phyloP scores from a whole-genome alignment of 2,329 filamentous ascomycete genomes.

The Talaromyces sp. region DNA sequence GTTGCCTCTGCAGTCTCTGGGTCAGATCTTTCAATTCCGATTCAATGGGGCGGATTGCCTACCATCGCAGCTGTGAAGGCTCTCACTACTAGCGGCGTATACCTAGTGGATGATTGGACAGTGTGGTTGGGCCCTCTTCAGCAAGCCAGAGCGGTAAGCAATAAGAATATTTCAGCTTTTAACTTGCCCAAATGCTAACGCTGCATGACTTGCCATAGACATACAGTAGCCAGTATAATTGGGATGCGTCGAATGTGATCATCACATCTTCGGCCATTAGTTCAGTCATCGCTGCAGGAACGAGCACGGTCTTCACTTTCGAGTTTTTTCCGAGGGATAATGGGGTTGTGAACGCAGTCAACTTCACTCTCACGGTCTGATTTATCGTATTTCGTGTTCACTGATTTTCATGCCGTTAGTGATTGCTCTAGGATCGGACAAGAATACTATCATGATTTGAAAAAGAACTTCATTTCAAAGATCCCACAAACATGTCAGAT shows the following conservation, averaged over 20 bases:
- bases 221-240: conserved; percentile 56
- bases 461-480: too few relatives aligned
- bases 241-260: conserved; percentile 51
- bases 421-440: too few relatives aligned
- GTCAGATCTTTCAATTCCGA: conserved; percentile 52
- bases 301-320: conserved; percentile 54
- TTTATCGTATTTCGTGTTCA: too few relatives aligned
- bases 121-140: conserved; percentile 56
- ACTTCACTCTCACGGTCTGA: conserved; percentile 52
- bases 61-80: conserved; percentile 57
- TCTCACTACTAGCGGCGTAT: conserved; percentile 51
- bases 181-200: background rate
- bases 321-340: conserved; percentile 58
- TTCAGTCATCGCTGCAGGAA: conserved; percentile 50
- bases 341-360: conserved; percentile 49
- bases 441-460: too few relatives aligned
- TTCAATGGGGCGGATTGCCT: conserved; percentile 56
- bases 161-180: background rate
- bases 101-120: conserved; percentile 61
- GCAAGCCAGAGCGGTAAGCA: conserved; percentile 44
- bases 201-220: conserved; percentile 39
- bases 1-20: conserved; percentile 37
- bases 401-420: too few relatives aligned
- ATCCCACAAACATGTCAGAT: too few relatives aligned
- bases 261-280: conserved; percentile 51